Conservation (phyloP, 805 yeast species). For the Groenewaldozyma tartarivorans region DNA sequence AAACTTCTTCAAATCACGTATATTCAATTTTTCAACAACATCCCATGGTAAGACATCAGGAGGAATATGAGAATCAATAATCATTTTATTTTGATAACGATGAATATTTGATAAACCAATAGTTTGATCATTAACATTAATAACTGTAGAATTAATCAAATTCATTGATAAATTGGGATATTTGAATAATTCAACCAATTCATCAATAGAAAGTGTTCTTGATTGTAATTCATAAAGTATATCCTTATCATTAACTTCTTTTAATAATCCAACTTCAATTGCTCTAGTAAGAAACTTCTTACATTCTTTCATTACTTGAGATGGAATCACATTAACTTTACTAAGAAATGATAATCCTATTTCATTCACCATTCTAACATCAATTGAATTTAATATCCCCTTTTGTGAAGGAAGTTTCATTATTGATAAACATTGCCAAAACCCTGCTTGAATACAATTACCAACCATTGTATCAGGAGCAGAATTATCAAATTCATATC, state of each 20-base stretch:
- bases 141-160: conserved; percentile 18
- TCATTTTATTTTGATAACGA: conserved; percentile 19
- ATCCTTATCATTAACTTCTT: conserved; percentile 17
- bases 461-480: conserved; percentile 31
- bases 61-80: conserved; percentile 25
- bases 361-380: conserved; percentile 23
- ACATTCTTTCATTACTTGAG: conserved; percentile 13
- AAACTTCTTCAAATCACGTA: conserved; percentile 15
- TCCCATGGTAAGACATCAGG: conserved; percentile 23
- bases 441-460: conserved; percentile 26
- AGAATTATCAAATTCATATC: conserved; percentile 25
- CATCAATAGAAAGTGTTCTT: conserved; percentile 18
- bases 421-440: conserved; percentile 25
- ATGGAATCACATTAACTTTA: conserved; percentile 22
- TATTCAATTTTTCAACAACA: conserved; percentile 13
- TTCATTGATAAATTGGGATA: conserved; percentile 21
- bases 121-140: conserved; percentile 15
- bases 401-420: conserved; percentile 24
- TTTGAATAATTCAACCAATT: conserved; percentile 17
- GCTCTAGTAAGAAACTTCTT: conserved; percentile 23
- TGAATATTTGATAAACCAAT: conserved; percentile 17
- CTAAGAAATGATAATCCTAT: conserved; percentile 16
- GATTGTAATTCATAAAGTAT: conserved; percentile 23
- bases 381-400: conserved; percentile 24
- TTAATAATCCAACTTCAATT: conserved; percentile 16